A percentile compares a stretch with the other conserved stretches of the same genome.
Evolutionary conservation across 2,329 filamentous ascomycete genomes (phyloP).

Genomic region (Biscogniauxia mediterranea): DNA sequence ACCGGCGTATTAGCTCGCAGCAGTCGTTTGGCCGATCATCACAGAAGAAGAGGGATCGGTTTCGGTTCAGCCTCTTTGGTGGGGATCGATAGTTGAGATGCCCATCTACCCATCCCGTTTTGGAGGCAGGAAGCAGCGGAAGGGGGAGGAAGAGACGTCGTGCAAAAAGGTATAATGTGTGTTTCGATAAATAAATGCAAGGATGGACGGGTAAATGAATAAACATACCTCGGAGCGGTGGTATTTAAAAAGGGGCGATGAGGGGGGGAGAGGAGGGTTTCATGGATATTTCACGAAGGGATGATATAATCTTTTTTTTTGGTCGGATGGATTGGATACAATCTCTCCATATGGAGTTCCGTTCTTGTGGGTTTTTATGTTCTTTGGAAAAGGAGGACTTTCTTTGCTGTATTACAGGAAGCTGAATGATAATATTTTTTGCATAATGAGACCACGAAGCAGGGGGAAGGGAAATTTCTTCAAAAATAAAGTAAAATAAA

Average conservation of each 20-base stretch:
- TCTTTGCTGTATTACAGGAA: neutral
- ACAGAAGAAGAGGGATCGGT: slow-evolving; percentile 30
- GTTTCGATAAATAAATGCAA: neutral
- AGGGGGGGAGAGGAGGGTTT: neutral
- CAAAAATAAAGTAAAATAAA: too few relatives aligned
- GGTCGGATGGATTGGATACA: neutral
- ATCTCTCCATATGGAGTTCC: neutral
- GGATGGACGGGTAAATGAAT: neutral
- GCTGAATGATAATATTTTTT: neutral
- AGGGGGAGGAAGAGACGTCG: neutral
- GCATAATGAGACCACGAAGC: neutral
- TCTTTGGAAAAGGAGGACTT: neutral
- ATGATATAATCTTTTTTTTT: neutral
- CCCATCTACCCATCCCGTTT: too few relatives aligned
- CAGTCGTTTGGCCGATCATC: slow-evolving; percentile 33
- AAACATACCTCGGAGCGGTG: neutral
- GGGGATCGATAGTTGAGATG: slow-evolving; percentile 15
- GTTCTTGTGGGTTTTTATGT: too few relatives aligned
- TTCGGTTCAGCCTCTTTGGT: slow-evolving; percentile 32
- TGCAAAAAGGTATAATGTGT: neutral
- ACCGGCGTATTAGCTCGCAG: slow-evolving; percentile 31
- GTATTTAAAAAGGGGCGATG: neutral
- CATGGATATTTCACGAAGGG: neutral
- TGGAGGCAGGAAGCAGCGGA: too few relatives aligned
- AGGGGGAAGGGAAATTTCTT: neutral